Percentiles rank a stretch among this genome's conserved stretches.
These are phyloP conservation scores for Phlebiopsis gigantea DNA, from an alignment of 768 basidiomycete genomes.

Conservation along the genomic window DNA sequence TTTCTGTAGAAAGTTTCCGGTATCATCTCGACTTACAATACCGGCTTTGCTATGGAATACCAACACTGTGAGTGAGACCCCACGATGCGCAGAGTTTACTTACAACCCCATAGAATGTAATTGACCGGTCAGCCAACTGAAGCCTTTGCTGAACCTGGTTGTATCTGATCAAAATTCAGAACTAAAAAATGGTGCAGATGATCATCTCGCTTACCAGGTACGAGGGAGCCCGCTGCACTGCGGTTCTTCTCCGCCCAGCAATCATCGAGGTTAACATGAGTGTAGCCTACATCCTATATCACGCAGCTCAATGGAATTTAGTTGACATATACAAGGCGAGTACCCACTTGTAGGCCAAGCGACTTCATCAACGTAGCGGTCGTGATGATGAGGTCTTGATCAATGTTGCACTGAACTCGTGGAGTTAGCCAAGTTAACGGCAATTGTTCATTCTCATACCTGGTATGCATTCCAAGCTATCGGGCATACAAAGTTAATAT, in stretches of 20 bases:
- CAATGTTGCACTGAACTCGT: constrained; percentile 45
- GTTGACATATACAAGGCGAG: not conserved
- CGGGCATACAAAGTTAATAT: not conserved
- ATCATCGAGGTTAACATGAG: constrained; percentile 55
- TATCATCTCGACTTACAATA: constrained; percentile 1
- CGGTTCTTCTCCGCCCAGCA: constrained; percentile 58
- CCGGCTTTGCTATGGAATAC: constrained; percentile 9
- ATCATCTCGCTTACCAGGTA: constrained; percentile 35
- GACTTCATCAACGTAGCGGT: constrained; percentile 46
- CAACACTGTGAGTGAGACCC: not conserved
- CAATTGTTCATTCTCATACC: constrained; percentile 27
- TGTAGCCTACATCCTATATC: constrained; percentile 49
- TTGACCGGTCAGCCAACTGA: constrained; percentile 48
- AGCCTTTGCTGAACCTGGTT: constrained; percentile 49
- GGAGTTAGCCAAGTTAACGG: not conserved
- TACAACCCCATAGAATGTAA: constrained; percentile 54
- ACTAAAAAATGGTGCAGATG: not conserved
- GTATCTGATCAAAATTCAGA: constrained; percentile 30
- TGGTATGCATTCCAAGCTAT: constrained; percentile 67
- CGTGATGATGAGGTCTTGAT: constrained; percentile 45
- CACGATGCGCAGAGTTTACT: constrained; percentile 15
- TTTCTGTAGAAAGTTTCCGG: too few relatives aligned
- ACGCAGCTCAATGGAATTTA: not conserved
- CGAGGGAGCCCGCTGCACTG: constrained; percentile 41
- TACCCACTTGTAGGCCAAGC: constrained; percentile 35